A percentile compares a stretch with the other conserved stretches of the same genome.
Evolutionary conservation across 495 filamentous ascomycete species (phyloP).

Genomic region (Lepidopterella palustris): DNA sequence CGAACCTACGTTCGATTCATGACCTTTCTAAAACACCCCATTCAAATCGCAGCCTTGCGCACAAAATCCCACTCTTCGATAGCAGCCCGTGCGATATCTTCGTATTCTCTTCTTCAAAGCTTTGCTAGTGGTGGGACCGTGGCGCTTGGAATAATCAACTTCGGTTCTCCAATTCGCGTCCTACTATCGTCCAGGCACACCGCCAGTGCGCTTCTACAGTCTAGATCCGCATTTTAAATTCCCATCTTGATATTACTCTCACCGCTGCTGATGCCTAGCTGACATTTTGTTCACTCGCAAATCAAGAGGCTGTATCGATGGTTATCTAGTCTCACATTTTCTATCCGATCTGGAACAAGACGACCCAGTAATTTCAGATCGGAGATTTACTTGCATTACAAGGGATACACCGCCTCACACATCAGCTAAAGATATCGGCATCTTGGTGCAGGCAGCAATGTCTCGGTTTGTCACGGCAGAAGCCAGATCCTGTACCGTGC

Average conservation of each 20-base stretch:
- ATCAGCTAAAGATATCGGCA: no score
- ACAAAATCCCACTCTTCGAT: not conserved
- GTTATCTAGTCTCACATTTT: no score
- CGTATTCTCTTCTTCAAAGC: not conserved
- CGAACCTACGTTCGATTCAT: not conserved
- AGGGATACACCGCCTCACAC: no score
- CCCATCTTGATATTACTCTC: not conserved
- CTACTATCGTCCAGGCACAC: not conserved
- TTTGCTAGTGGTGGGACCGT: not conserved
- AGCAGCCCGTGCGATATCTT: not conserved
- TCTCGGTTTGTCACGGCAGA: no score
- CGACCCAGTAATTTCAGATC: no score
- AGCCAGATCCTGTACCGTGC: no score
- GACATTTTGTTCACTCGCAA: no score
- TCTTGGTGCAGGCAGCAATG: no score
- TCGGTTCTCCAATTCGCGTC: not conserved
- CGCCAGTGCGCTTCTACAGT: not conserved
- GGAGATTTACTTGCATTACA: no score
- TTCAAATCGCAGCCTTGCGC: not conserved
- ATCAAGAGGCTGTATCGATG: no score
- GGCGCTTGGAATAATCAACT: not conserved
- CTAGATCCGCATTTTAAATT: not conserved
- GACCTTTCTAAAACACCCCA: not conserved
- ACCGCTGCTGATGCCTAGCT: slow-evolving; percentile 5
- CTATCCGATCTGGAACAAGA: no score